phyloP scores from a whole-genome alignment of 768 basidiomycete species.

The Tylopilus vinaceipallidus region DNA sequence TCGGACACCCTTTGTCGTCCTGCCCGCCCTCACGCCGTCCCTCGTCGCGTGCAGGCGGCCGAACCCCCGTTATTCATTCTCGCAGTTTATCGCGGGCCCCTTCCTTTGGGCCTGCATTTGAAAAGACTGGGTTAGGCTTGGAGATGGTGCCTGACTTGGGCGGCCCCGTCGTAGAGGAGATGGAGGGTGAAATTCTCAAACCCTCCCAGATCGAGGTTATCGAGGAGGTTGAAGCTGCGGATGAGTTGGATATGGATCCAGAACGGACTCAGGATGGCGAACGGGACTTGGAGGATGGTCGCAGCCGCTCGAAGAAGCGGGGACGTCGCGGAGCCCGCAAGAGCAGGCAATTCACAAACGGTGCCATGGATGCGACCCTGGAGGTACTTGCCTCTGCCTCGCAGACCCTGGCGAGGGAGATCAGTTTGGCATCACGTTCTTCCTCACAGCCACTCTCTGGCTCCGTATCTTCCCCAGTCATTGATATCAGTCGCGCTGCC shows the following conservation, averaged over 20 bases:
- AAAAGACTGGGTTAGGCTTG: slow-evolving; percentile 42
- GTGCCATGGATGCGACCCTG: slow-evolving; percentile 52
- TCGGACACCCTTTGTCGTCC: slow-evolving; percentile 61
- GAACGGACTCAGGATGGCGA: slow-evolving; percentile 22
- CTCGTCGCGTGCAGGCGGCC: slow-evolving; percentile 58
- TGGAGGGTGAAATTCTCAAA: slow-evolving; percentile 33
- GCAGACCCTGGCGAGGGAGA: slow-evolving; percentile 80
- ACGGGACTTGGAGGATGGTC: slow-evolving; percentile 34
- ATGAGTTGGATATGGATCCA: slow-evolving; percentile 29
- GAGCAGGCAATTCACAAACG: slow-evolving; percentile 45
- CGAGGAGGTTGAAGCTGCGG: slow-evolving; percentile 38
- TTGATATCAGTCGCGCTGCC: slow-evolving; percentile 24
- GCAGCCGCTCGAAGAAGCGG: slow-evolving; percentile 66
- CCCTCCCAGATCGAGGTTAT: slow-evolving; percentile 28
- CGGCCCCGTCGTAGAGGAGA: slow-evolving; percentile 38
- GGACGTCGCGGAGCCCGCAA: slow-evolving; percentile 85
- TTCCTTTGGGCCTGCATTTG: slow-evolving; percentile 51
- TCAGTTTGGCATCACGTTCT: slow-evolving; percentile 62
- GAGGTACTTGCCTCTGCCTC: slow-evolving; percentile 75
- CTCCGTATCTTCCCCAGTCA: slow-evolving; percentile 13
- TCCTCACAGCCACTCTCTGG: slow-evolving; percentile 35
- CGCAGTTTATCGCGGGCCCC: slow-evolving; percentile 64
- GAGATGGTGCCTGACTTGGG: slow-evolving; percentile 53
- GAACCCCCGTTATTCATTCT: slow-evolving; percentile 51
- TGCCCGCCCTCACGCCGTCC: slow-evolving; percentile 72